phyloP scores from a whole-genome alignment of 148 eudicot species.

The Tetragonia tetragonoides region DNA sequence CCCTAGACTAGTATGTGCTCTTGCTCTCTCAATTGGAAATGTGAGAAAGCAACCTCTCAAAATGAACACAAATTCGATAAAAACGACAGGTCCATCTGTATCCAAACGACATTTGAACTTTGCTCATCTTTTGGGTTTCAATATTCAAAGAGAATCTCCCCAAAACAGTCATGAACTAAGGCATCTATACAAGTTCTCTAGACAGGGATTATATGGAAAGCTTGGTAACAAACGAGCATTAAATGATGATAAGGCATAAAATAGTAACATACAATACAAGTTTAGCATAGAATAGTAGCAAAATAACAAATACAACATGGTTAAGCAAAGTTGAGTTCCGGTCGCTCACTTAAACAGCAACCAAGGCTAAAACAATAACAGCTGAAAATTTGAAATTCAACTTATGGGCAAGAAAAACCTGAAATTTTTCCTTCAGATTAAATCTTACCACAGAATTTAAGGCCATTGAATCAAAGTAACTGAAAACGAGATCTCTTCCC shows the following conservation, averaged over 20 bases:
- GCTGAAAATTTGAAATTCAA: conserved; percentile 33
- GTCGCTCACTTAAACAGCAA: conserved; percentile 41
- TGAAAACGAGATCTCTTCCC: conserved; percentile 28
- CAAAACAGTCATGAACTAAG: conserved; percentile 7
- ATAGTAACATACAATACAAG: conserved; percentile 18
- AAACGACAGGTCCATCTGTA: background rate
- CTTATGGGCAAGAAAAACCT: conserved; percentile 45
- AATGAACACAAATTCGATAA: conserved; percentile 2
- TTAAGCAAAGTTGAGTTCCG: conserved; percentile 34
- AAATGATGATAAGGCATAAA: background rate
- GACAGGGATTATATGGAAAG: background rate
- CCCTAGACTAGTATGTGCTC: conserved; percentile 4
- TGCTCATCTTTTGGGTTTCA: background rate
- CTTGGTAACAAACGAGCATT: background rate
- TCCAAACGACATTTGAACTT: background rate
- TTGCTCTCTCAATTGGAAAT: conserved; percentile 23
- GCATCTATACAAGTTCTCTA: conserved; percentile 9
- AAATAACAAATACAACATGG: conserved; percentile 31
- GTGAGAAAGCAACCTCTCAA: conserved; percentile 11
- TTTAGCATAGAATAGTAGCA: conserved; percentile 33
- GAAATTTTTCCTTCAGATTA: conserved; percentile 43
- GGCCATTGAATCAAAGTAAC: conserved; percentile 43
- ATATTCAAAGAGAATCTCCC: conserved; percentile 1
- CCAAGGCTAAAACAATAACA: conserved; percentile 16
- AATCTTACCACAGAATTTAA: conserved; percentile 40